Conservation (phyloP, 441 rosid species). For the Gossypium trilobum region DNA sequence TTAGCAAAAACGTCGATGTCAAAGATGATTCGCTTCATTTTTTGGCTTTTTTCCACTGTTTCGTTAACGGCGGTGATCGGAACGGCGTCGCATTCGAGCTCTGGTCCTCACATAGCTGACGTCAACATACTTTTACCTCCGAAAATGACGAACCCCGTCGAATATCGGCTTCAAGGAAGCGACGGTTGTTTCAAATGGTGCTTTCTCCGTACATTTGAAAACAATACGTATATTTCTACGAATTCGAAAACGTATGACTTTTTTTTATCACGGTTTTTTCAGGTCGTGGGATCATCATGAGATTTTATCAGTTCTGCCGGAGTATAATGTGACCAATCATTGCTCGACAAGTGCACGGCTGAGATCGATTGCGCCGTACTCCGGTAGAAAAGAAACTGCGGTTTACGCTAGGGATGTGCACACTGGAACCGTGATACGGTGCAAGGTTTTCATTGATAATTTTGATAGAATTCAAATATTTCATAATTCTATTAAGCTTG, state of each 20-base stretch:
- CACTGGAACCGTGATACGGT: conserved; percentile 82
- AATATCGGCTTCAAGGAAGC: conserved; percentile 88
- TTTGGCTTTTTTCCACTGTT: conserved; percentile 24
- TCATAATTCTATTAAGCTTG: conserved; percentile 85
- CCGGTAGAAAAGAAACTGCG: conserved; percentile 84
- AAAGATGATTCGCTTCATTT: conserved; percentile 31
- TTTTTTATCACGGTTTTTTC: conserved; percentile 7
- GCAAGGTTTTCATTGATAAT: conserved; percentile 90
- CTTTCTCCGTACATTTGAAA: not conserved
- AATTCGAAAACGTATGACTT: not conserved
- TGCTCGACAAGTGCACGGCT: conserved; percentile 84
- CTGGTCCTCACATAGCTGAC: conserved; percentile 88
- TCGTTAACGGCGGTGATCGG: conserved; percentile 21
- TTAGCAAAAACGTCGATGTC: not conserved
- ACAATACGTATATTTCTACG: not conserved
- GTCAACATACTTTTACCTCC: conserved; percentile 90
- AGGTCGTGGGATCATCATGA: conserved; percentile 99
- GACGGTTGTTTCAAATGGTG: conserved; percentile 98
- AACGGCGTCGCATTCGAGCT: conserved; percentile 33
- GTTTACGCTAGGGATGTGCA: conserved; percentile 76
- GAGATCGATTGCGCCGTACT: conserved; percentile 64
- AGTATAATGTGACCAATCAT: conserved; percentile 61
- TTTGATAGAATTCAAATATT: conserved; percentile 86
- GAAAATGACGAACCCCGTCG: conserved; percentile 76
- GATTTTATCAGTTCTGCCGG: conserved; percentile 71